These are phyloP conservation scores for Emmonsia crescens DNA, from an alignment of 2,329 filamentous ascomycete genomes.

Conservation along the genomic window DNA sequence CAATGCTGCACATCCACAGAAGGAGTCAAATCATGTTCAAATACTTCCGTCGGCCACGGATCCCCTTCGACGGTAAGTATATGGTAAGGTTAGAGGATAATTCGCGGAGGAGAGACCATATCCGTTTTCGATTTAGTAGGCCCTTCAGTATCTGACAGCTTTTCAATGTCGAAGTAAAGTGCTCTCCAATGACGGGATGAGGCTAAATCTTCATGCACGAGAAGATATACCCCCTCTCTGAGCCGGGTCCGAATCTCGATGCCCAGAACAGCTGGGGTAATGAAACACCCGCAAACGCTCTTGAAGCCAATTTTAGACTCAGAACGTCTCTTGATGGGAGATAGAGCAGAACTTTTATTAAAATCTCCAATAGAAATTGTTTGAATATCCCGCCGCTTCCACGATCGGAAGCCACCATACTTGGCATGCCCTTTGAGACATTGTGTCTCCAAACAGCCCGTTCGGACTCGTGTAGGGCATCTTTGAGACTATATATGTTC, in stretches of 20 bases:
- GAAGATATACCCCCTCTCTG: not conserved
- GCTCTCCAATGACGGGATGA: too few species aligned
- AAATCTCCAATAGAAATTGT: not conserved
- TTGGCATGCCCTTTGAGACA: not conserved
- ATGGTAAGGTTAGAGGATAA: too few species aligned
- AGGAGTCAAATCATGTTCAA: too few species aligned
- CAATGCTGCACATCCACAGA: too few species aligned
- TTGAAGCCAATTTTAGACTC: not conserved
- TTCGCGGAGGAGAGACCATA: too few species aligned
- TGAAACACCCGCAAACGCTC: not conserved
- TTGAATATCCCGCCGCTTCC: not conserved
- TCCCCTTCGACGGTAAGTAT: too few species aligned
- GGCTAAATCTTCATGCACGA: not conserved
- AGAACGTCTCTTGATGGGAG: not conserved
- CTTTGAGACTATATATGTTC: not conserved
- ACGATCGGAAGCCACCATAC: not conserved
- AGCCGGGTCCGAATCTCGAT: not conserved
- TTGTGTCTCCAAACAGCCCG: too few species aligned
- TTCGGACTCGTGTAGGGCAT: not conserved
- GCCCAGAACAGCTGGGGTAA: not conserved
- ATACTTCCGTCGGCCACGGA: too few species aligned
- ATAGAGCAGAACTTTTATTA: not conserved
- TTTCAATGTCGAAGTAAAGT: too few species aligned
- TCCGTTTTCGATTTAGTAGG: too few species aligned
- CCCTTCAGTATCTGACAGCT: too few species aligned